Base-by-base conservation (phyloP, 2,329 filamentous ascomycete species). In the Fusarium incarnatum region DNA sequence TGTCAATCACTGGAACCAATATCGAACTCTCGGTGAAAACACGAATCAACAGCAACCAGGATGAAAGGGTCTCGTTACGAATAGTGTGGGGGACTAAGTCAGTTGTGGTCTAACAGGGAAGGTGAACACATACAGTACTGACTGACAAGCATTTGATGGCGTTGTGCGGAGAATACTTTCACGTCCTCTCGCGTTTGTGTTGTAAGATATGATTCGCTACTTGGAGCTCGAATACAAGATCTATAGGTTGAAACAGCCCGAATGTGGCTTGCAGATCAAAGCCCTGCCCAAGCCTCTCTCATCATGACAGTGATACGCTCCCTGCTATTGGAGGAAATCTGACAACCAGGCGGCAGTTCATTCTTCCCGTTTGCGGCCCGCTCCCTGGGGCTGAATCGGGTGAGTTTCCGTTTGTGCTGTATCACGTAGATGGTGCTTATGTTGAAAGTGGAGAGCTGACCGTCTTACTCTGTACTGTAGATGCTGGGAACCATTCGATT, bases 1-100 rank as follows among this genome's bases (percentile, higher is more conserved):
- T 59, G 75, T 81, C 53, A 81, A 81, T 57, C 78, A 81, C 54
- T 81, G 79, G 79, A 77, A 79, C 56, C 77, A 80, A 55, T 81
- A 78, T 55, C 72, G 72, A 42, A 42, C 67, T 48, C 55, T 76
- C 2, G 72, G 71, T 16, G 53, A 62, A 23, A 62, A 42, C 42
- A 30, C 41, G 49, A 52, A 41, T 41, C 49, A 52, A 22, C 28
- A 46, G 27, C 47, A 42, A n/a, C 34, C 34, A 47, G 40, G 52
- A 41, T 48, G 46, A 47, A 30, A 30, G 22, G 48, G 23, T 28
- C 23, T 41, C 7, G 11, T 64, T 40, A 53, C 42, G 42, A 16
- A 40, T 41, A 25, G 34, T 54, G 30, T n/a, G 30, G 48, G 46
- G 22, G 23, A 41, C 47, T n/a, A 30, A 30, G 28, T 30, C 12